Base-by-base conservation (phyloP, 73 alveolate species). In the Effrenium voratum region DNA sequence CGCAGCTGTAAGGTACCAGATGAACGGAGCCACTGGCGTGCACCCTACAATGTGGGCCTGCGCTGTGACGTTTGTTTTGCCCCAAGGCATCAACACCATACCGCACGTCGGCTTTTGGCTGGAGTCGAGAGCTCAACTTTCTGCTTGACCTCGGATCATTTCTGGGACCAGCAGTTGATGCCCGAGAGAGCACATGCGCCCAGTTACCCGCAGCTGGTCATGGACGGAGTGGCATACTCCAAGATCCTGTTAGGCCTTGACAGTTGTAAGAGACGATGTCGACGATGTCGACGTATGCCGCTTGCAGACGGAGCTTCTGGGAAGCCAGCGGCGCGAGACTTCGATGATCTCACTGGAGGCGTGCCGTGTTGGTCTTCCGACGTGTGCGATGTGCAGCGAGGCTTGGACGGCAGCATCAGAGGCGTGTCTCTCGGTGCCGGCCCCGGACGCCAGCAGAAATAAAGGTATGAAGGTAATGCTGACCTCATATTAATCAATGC, bases 61-160 rank as follows among this genome's bases (percentile, higher is more conserved):
- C n/a, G n/a, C n/a, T n/a, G n/a, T n/a, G n/a, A n/a, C n/a, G 15
- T 22, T 76, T 19, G 60, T 26, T 3, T 5, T 10, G 36, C 91
- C 45, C 93, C n/a, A 28, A 87, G 95, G 95, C 34, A 60, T 87
- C 95, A 87, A 87, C 68, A 76, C 81, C 34, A 87, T 87, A 55
- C 95, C 95, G 34, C 95, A 87, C 57, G 68, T 87, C 24, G 95
- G 95, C 47, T 87, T 87, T 68, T 87, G 95, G 95, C 84, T 87
- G 68, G 95, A 87, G 95, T 45, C n/a, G 6, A 84, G 70, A 38
- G 5, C n/a, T 8, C 50, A 63, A 2, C 32, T 55, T 55, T 63
- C n/a, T n/a, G n/a, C n/a, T n/a, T n/a, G n/a, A n/a, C n/a, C n/a
- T n/a, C n/a, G n/a, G n/a, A n/a, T n/a, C n/a, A n/a, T n/a, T n/a